Evolutionary conservation across 2,329 filamentous ascomycete species (phyloP).

Genomic region (Hypoxylon sp.): DNA sequence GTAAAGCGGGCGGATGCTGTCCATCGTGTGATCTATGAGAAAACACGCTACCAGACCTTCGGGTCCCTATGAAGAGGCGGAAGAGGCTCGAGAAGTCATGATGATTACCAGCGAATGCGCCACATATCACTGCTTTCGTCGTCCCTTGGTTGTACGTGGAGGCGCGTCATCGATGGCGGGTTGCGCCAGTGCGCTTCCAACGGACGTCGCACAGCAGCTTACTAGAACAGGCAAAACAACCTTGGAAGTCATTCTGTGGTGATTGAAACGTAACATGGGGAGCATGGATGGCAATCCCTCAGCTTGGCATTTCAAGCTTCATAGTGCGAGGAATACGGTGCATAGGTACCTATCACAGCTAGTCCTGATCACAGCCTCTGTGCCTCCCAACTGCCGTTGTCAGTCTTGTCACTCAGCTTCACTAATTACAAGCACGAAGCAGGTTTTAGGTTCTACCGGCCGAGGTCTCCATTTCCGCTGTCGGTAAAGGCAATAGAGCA

Average conservation of each 20-base stretch:
- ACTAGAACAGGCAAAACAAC: slow-evolving; percentile 28
- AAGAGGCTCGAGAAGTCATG: slow-evolving; percentile 9
- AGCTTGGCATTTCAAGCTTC: slow-evolving; percentile 3
- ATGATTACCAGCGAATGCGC: slow-evolving; percentile 14
- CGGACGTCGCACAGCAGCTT: slow-evolving; percentile 37
- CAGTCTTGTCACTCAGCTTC: slow-evolving; percentile 4
- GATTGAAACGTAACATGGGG: slow-evolving; percentile 37
- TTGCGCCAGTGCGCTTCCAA: slow-evolving; percentile 22
- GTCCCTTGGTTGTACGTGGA: slow-evolving; percentile 18
- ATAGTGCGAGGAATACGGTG: slow-evolving; percentile 37
- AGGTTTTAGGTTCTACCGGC: slow-evolving; percentile 18
- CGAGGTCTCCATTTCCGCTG: slow-evolving; percentile 33
- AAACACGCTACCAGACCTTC: slow-evolving; percentile 27
- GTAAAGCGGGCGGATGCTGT: not conserved
- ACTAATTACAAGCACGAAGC: slow-evolving; percentile 34
- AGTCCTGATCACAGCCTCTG: too few relatives aligned
- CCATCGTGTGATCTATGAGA: slow-evolving; percentile 21
- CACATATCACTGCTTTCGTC: slow-evolving; percentile 21
- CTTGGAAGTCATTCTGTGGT: not conserved
- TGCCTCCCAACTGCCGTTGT: slow-evolving; percentile 31
- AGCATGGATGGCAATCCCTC: slow-evolving; percentile 38
- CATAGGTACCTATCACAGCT: slow-evolving; percentile 7
- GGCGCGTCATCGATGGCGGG: slow-evolving; percentile 31
- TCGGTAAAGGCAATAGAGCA: slow-evolving; percentile 26
- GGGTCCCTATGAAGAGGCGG: slow-evolving; percentile 11